These are phyloP conservation scores for Hyaloperonospora brassicae DNA, from an alignment of 352 stramenopile species.

Conservation along the genomic window DNA sequence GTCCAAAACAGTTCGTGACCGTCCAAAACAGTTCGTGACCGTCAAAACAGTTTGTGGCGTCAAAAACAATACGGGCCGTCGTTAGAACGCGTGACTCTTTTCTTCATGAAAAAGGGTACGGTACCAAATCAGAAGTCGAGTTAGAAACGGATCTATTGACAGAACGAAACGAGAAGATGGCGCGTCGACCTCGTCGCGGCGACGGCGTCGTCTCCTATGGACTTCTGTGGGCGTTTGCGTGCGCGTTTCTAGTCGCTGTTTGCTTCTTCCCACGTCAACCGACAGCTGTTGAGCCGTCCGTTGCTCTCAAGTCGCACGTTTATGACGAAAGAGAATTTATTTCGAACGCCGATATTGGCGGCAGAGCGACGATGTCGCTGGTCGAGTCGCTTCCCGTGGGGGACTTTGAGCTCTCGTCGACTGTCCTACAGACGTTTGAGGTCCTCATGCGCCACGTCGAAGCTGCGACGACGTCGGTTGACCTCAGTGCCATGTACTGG, in stretches of 20 bases:
- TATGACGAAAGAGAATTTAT: slow-evolving; percentile 12
- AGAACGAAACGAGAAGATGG: slow-evolving; percentile 4
- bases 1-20: too few species aligned
- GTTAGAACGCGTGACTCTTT: slow-evolving; percentile 2
- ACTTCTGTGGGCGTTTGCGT: slow-evolving; percentile 20
- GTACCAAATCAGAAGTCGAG: background rate
- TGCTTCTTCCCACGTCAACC: slow-evolving; percentile 13
- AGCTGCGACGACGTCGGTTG: slow-evolving; percentile 38
- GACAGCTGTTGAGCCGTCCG: background rate
- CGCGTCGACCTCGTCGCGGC: slow-evolving; percentile 11
- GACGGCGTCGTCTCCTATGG: slow-evolving; percentile 19
- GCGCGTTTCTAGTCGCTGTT: slow-evolving; percentile 20
- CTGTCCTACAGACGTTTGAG: slow-evolving; percentile 38
- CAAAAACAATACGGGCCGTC: too few species aligned
- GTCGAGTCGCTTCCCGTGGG: slow-evolving; percentile 67
- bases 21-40: too few species aligned
- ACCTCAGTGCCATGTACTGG: slow-evolving; percentile 84
- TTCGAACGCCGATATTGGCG: slow-evolving; percentile 6
- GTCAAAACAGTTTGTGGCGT: too few species aligned
- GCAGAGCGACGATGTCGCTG: slow-evolving; percentile 29
- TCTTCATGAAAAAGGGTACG: background rate
- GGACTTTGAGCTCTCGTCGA: slow-evolving; percentile 39
- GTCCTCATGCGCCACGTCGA: slow-evolving; percentile 37
- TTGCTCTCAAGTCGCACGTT: slow-evolving; percentile 3
- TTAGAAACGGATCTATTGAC: slow-evolving; percentile 6